A percentile compares a stretch with the other conserved stretches of the same genome.
These are phyloP conservation scores for Pleurotus citrinopileatus DNA, from an alignment of 768 basidiomycete genomes.

Conservation along the genomic window DNA sequence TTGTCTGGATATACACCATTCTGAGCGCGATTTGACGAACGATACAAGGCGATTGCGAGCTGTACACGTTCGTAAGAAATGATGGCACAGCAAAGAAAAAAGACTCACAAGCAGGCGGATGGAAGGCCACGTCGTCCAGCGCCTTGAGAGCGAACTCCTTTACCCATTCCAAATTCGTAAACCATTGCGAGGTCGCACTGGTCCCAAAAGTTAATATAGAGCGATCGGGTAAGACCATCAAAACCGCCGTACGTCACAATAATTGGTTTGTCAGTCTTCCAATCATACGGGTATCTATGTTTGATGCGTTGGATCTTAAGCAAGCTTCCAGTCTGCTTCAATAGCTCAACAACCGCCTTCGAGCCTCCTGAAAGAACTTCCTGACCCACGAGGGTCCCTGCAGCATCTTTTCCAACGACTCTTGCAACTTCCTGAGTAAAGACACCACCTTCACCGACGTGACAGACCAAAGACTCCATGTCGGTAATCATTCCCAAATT, in stretches of 20 bases:
- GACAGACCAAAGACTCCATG: conserved; percentile 55
- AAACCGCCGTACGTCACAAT: conserved; percentile 70
- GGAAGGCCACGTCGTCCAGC: conserved; percentile 69
- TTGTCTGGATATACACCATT: conserved; percentile 99
- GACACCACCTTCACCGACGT: conserved; percentile 75
- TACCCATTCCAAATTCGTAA: conserved; percentile 85
- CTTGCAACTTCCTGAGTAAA: conserved; percentile 60
- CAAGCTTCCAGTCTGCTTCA: conserved; percentile 55
- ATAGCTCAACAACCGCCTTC: conserved; percentile 58
- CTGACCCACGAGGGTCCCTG: conserved; percentile 54
- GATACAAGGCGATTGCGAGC: conserved; percentile 87
- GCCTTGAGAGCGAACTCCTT: conserved; percentile 73
- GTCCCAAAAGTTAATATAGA: not conserved
- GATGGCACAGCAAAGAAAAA: not conserved
- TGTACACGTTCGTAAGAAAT: conserved; percentile 27
- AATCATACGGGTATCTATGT: conserved; percentile 95
- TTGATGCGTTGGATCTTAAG: conserved; percentile 68
- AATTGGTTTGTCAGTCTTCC: conserved; percentile 92
- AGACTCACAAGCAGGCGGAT: conserved; percentile 65
- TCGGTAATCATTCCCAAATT: conserved; percentile 44
- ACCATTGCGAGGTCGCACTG: conserved; percentile 96
- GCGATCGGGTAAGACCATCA: not conserved
- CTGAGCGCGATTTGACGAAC: conserved; percentile 83
- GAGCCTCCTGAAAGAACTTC: conserved; percentile 74
- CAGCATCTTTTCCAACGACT: conserved; percentile 51